Base-by-base conservation (phyloP, 2,329 filamentous ascomycete genomes). In the Alternaria brassicicola region DNA sequence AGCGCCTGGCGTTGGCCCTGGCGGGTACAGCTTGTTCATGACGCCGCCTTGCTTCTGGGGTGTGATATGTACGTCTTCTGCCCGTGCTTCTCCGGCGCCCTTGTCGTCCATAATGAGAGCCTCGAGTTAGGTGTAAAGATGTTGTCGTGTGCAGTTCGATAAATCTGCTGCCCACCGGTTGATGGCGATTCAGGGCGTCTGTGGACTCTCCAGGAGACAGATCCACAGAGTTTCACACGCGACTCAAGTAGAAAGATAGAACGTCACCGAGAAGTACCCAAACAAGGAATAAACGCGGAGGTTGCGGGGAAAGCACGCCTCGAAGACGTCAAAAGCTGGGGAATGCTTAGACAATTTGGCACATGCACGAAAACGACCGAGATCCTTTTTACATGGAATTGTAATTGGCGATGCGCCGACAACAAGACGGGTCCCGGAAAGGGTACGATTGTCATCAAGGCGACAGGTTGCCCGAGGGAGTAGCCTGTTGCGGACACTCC, bases 21-120 rank as follows among this genome's bases (percentile, higher is more conserved):
- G 73, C 35, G 73, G 73, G 49, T 75, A 77, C 10, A 77, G 55
- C 36, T 67, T 75, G 54, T 74, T 74, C 23, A 76, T 52, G 8
- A 77, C 39, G 26, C 74, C 73, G 33, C 72, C 61, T 57, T 64
- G 69, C 58, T 65, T 72, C 15, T 61, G 68, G 9, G 65, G 57
- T 23, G 62, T 30, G 4, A 46, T 61, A 38, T 63, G 62, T 12
- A 68, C 64, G 57, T 72, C 63, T 41, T 69, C 62, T 39, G 64
- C 52, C 15, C 25, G 50, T 17, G 42, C 51, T 12, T 58, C 21
- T 42, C 52, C 50, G 38, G 51, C 45, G 21, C 48, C 41, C 41
- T 76, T 75, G 41, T 66, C 41, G 23, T 69, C 66, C 73, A 76
- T 76, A 33, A 39, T 62, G 59, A 35, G 25, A 13, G 23, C 21